Conservation (phyloP, 306 rosid genomes). For the Sechiopsis laciniata region DNA sequence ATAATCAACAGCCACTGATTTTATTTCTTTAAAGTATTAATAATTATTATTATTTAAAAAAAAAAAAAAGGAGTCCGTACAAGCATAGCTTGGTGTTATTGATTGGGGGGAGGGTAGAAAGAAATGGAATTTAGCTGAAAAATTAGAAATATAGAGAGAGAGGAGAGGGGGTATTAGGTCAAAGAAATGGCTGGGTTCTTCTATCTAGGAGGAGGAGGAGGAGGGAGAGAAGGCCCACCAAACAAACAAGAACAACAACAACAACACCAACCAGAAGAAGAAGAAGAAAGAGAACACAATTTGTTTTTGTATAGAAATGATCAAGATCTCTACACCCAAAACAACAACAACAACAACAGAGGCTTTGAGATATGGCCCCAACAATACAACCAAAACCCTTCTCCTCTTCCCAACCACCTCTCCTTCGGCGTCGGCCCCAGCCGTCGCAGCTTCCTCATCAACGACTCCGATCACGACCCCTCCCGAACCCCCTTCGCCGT, state of each 20-base stretch:
- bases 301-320: slow-evolving; percentile 18
- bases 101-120: neutral
- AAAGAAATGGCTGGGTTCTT: slow-evolving; percentile 83
- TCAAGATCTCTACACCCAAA: slow-evolving; percentile 19
- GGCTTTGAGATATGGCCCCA: slow-evolving; percentile 54
- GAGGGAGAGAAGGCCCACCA: slow-evolving; percentile 27
- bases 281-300: slow-evolving; percentile 26
- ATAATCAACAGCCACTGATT: neutral
- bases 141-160: slow-evolving; percentile 23
- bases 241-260: slow-evolving; percentile 14
- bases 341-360: neutral
- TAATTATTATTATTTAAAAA: neutral
- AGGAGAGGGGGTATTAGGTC: slow-evolving; percentile 28
- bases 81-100: neutral
- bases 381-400: slow-evolving; percentile 4
- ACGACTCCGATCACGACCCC: slow-evolving; percentile 47
- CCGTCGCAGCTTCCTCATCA: slow-evolving; percentile 26
- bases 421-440: slow-evolving; percentile 40
- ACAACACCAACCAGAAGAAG: neutral
- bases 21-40: neutral
- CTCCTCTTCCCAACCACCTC: slow-evolving; percentile 37
- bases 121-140: slow-evolving; percentile 61
- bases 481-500: slow-evolving; percentile 52
- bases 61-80: neutral
- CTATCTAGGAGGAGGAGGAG: slow-evolving; percentile 68